Evolutionary conservation across 148 eudicot species (phyloP).

Genomic region (Camellia granthamiana): DNA sequence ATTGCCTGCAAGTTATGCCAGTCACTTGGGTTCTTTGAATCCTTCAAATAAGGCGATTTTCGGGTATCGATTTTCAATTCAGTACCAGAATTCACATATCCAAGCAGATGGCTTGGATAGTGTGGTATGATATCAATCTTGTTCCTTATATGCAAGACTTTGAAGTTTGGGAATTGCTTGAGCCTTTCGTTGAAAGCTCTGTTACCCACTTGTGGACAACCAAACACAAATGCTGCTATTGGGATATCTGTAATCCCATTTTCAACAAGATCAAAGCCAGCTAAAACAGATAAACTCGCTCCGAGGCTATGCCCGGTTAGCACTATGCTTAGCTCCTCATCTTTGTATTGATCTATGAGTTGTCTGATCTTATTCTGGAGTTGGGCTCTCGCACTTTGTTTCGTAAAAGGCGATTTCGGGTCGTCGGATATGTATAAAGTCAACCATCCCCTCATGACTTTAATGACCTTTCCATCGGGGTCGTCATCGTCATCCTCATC

Average conservation of each 20-base stretch:
- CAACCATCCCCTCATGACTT: constrained; percentile 29
- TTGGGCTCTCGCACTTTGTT: constrained; percentile 16
- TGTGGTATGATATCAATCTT: constrained; percentile 67
- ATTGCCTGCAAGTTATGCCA: constrained; percentile 87
- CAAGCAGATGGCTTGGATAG: constrained; percentile 57
- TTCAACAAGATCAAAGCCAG: constrained; percentile 75
- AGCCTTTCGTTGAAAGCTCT: constrained; percentile 51
- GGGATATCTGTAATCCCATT: constrained; percentile 60
- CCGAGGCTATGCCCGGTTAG: constrained; percentile 25
- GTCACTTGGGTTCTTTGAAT: constrained; percentile 70
- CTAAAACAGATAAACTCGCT: constrained; percentile 45
- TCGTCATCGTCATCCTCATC: constrained; percentile 6
- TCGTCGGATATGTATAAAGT: constrained; percentile 21
- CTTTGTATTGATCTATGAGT: constrained; percentile 6
- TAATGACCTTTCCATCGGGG: background rate
- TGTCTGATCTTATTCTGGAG: constrained; percentile 16
- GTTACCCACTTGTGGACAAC: constrained; percentile 84
- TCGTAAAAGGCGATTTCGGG: constrained; percentile 20
- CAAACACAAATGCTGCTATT: constrained; percentile 62
- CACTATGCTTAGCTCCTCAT: constrained; percentile 16
- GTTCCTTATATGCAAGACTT: constrained; percentile 59
- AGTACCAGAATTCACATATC: constrained; percentile 57
- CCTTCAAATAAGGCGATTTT: constrained; percentile 61
- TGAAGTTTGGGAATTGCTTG: constrained; percentile 42
- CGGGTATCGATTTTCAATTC: constrained; percentile 62